Base-by-base conservation (phyloP, 371 early-diverging fungal species). In the Chytridium lagenaria region DNA sequence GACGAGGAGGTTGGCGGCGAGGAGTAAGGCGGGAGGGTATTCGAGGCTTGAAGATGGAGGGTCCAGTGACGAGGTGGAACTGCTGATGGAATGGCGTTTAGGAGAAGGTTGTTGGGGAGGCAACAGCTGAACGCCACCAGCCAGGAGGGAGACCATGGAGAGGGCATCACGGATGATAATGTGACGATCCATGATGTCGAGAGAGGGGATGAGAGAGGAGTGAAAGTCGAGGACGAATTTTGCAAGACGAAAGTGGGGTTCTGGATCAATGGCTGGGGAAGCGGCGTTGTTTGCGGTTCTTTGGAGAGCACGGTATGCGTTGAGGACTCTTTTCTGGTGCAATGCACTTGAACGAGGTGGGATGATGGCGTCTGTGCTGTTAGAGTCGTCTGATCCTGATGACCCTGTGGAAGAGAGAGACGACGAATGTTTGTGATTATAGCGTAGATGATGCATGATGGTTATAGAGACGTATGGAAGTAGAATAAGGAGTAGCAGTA, bases 1-100 rank as follows among this genome's bases (percentile, higher is more conserved):
- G 10, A 68, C 16, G 51, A 51, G 26, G 26, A 68, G 52, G 68
- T 68, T 68, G 26, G 68, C 68, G 31, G 33, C 34, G 19, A 68
- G 26, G 33, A 68, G 68, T 3, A 68, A 15, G 50, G 68, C 68
- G 22, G 37, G 40, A 33, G 63, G 15, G 63, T 36, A 63, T 22
- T 22, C 57, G 57, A 15, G 63, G 37, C 7, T 34, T 7, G 44
- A 7, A 7, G 44, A 44, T n/a, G n/a, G n/a, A n/a, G n/a, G n/a
- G n/a, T n/a, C n/a, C n/a, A n/a, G n/a, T n/a, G n/a, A n/a, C n/a
- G n/a, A n/a, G n/a, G n/a, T n/a, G n/a, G n/a, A n/a, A n/a, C n/a
- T n/a, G n/a, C n/a, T n/a, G n/a, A n/a, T n/a, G n/a, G n/a, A n/a
- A n/a, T n/a, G n/a, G n/a, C n/a, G n/a, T n/a, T n/a, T n/a, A 44